Evolutionary conservation across 805 yeast genomes (phyloP).

Genomic region (Zygosaccharomyces pseudorouxii): DNA sequence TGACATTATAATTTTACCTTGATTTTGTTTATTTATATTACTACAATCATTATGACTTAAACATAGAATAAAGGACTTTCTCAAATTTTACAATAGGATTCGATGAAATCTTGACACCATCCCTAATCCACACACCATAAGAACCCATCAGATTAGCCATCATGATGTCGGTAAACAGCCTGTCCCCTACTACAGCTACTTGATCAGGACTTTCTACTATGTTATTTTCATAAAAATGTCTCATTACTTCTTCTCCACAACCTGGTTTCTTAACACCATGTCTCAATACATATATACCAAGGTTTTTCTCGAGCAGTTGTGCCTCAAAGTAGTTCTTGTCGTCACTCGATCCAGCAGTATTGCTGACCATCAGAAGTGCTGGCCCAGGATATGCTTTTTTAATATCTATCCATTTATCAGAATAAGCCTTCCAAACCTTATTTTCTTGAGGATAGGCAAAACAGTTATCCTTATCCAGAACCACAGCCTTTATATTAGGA

Average conservation of each 20-base stretch:
- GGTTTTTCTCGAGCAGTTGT: constrained; percentile 48
- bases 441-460: constrained; percentile 81
- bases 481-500: constrained; percentile 60
- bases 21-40: not conserved
- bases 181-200: constrained; percentile 84
- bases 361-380: constrained; percentile 71
- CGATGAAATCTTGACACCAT: constrained; percentile 60
- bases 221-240: constrained; percentile 49
- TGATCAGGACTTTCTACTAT: constrained; percentile 48
- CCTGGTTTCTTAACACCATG: constrained; percentile 82
- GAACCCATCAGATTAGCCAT: constrained; percentile 95
- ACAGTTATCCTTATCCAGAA: constrained; percentile 93
- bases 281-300: constrained; percentile 65
- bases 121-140: constrained; percentile 74
- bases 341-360: constrained; percentile 87
- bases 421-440: constrained; percentile 72
- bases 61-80: constrained; percentile 12
- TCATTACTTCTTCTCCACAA: constrained; percentile 62
- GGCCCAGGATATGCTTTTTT: constrained; percentile 56
- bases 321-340: constrained; percentile 64
- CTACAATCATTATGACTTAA: not conserved
- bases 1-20: not conserved
- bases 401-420: constrained; percentile 50
- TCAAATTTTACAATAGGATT: constrained; percentile 20
- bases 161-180: constrained; percentile 83